phyloP scores from a whole-genome alignment of 2,329 filamentous ascomycete species.

The Paramyrothecium sp. region DNA sequence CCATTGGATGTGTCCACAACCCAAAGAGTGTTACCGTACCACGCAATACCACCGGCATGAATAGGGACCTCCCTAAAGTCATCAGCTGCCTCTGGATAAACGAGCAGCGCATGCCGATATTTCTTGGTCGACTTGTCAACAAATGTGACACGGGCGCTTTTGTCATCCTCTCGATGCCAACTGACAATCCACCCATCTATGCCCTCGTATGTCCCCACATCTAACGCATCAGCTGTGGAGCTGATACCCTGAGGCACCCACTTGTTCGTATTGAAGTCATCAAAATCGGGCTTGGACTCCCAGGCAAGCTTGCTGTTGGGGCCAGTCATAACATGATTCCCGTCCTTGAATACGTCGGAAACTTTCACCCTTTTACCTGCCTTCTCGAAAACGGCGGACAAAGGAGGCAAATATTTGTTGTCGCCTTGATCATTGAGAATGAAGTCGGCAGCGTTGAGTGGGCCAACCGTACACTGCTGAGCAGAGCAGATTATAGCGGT shows the following conservation, averaged over 20 bases:
- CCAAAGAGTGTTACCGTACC: constrained; percentile 32
- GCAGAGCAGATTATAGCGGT: neutral
- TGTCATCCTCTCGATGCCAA: constrained; percentile 28
- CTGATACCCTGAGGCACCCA: constrained; percentile 33
- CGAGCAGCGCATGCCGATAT: constrained; percentile 31
- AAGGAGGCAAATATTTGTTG: constrained; percentile 15
- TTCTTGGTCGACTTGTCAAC: constrained; percentile 23
- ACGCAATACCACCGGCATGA: constrained; percentile 33
- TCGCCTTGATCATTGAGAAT: constrained; percentile 15
- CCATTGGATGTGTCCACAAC: constrained; percentile 31
- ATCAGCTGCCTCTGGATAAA: constrained; percentile 28
- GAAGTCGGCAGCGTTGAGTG: constrained; percentile 13
- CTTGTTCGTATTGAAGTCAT: constrained; percentile 27
- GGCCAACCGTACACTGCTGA: neutral
- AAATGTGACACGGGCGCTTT: constrained; percentile 28
- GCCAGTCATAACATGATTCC: constrained; percentile 18
- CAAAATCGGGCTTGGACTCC: constrained; percentile 18
- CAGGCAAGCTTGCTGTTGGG: constrained; percentile 11
- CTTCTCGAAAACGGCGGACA: constrained; percentile 5
- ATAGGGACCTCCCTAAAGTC: constrained; percentile 27
- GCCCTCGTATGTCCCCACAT: constrained; percentile 27
- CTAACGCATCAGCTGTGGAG: constrained; percentile 28
- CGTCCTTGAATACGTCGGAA: constrained; percentile 17
- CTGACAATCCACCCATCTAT: constrained; percentile 29
- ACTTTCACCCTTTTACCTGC: constrained; percentile 10